These are phyloP conservation scores for Nannochloropsis gaditana DNA, from an alignment of 108 stramenopile species.

Conservation along the genomic window DNA sequence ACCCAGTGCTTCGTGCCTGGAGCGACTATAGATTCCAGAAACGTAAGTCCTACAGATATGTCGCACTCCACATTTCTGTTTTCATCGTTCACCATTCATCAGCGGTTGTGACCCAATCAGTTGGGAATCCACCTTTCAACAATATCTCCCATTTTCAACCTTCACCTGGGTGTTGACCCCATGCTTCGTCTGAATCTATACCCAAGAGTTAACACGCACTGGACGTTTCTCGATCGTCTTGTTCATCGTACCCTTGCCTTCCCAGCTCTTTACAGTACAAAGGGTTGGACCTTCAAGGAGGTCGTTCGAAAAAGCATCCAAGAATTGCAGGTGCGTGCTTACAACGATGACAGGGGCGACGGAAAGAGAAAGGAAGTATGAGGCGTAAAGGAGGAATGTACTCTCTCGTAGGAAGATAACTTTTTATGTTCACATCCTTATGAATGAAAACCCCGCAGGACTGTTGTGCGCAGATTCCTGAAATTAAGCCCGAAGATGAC, in stretches of 20 bases:
- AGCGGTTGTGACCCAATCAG: too few relatives aligned
- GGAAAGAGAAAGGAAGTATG: not conserved
- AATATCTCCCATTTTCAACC: too few relatives aligned
- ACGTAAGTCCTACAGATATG: too few relatives aligned
- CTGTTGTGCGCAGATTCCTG: too few relatives aligned
- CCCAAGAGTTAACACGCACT: not conserved
- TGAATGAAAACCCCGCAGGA: not conserved
- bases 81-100: not conserved
- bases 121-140: too few relatives aligned
- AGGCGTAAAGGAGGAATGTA: not conserved
- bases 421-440: not conserved
- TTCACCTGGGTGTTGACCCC: too few relatives aligned
- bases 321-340: not conserved
- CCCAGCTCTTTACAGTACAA: not conserved
- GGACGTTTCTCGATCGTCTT: not conserved
- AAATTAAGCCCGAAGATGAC: too few relatives aligned
- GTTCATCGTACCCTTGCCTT: not conserved
- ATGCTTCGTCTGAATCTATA: too few relatives aligned
- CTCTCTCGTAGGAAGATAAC: not conserved
- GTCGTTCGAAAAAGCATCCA: not conserved
- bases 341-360: not conserved
- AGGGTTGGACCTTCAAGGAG: not conserved
- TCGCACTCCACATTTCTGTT: not conserved
- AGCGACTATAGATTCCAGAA: conserved; percentile 33
- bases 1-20: conserved; percentile 40